Evolutionary conservation across 176 grass and related monocot species (phyloP).

Genomic region (Miscanthus lutarioriparius): DNA sequence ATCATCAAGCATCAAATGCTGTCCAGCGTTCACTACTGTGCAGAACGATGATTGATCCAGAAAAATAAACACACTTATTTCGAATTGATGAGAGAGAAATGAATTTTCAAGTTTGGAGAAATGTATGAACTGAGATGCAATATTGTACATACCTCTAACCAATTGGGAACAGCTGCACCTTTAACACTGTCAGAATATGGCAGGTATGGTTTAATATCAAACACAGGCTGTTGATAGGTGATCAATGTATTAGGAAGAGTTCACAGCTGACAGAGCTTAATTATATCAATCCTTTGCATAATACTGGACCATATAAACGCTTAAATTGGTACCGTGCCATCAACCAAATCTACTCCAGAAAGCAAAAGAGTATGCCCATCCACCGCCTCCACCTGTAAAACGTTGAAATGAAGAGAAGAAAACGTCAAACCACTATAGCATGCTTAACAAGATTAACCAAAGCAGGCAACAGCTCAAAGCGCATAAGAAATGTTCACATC

Average conservation of each 20-base stretch:
- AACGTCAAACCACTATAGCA: background rate
- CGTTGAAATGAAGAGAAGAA: background rate
- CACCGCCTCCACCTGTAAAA: conserved; percentile 76
- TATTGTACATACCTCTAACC: conserved; percentile 63
- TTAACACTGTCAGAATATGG: conserved; percentile 82
- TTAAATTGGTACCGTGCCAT: conserved; percentile 58
- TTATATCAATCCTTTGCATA: background rate
- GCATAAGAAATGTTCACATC: background rate
- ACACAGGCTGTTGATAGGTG: conserved; percentile 71
- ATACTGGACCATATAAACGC: conserved; percentile 15
- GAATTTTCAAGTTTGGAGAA: conserved; percentile 4
- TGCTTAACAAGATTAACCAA: background rate
- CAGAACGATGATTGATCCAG: background rate
- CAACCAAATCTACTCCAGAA: conserved; percentile 98
- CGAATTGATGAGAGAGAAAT: background rate
- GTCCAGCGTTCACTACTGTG: background rate
- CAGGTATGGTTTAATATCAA: conserved; percentile 98
- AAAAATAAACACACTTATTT: background rate
- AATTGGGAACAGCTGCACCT: conserved; percentile 57
- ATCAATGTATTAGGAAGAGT: conserved; percentile 43
- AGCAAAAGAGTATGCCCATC: conserved; percentile 75
- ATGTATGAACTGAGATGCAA: background rate
- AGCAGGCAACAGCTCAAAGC: background rate
- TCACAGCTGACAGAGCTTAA: conserved; percentile 33
- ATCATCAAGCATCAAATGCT: background rate